These are phyloP conservation scores for Scheffersomyces coipomensis DNA, from an alignment of 805 yeast species.

Conservation along the genomic window DNA sequence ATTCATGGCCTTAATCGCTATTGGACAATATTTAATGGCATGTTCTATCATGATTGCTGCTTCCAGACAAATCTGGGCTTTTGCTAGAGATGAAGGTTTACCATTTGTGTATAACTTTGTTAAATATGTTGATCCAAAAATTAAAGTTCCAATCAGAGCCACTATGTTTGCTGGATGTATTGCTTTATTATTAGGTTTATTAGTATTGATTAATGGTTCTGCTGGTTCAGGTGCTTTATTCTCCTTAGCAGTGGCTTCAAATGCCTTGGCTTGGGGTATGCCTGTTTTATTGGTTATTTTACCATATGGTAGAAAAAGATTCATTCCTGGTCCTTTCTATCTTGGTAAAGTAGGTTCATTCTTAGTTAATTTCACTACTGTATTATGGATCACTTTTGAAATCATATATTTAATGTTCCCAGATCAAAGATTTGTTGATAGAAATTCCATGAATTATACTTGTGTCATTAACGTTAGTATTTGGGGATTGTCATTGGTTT, in stretches of 20 bases:
- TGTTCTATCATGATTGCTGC: constrained; percentile 60
- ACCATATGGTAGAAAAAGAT: constrained; percentile 48
- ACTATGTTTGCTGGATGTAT: constrained; percentile 52
- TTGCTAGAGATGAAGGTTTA: constrained; percentile 74
- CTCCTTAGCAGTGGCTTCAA: constrained; percentile 61
- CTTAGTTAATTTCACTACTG: constrained; percentile 44
- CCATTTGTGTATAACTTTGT: constrained; percentile 55
- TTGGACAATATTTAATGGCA: constrained; percentile 68
- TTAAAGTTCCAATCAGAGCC: constrained; percentile 67
- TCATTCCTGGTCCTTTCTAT: constrained; percentile 66
- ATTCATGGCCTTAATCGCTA: constrained; percentile 55
- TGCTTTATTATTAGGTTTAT: constrained; percentile 52
- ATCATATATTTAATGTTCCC: constrained; percentile 67
- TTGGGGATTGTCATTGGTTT: constrained; percentile 52
- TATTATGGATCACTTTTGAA: constrained; percentile 49
- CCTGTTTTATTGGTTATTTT: constrained; percentile 58
- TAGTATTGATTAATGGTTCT: constrained; percentile 55
- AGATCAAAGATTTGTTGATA: constrained; percentile 35
- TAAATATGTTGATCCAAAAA: constrained; percentile 53
- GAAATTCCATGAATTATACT: constrained; percentile 65
- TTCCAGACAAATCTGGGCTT: constrained; percentile 73
- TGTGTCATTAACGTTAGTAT: constrained; percentile 61
- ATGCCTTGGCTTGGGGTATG: constrained; percentile 58
- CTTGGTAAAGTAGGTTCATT: constrained; percentile 51
- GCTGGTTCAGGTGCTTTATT: constrained; percentile 67